Evolutionary conservation across 2,329 filamentous ascomycete genomes (phyloP).

Genomic region (Cadophora sp.): DNA sequence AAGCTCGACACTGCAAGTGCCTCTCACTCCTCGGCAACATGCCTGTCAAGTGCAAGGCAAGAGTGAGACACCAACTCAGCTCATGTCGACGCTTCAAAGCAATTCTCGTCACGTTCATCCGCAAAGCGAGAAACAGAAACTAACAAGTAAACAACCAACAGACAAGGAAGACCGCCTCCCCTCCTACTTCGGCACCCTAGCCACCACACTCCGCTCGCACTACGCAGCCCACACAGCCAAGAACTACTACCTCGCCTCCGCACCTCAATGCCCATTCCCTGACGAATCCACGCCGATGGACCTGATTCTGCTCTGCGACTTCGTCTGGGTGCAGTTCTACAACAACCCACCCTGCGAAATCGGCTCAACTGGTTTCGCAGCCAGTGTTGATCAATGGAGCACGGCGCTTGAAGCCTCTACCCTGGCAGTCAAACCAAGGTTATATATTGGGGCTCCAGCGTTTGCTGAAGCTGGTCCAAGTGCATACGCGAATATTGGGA

Average conservation of each 20-base stretch:
- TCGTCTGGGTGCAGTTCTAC: constrained; percentile 52
- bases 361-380: constrained; percentile 40
- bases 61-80: background rate
- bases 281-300: constrained; percentile 46
- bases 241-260: constrained; percentile 48
- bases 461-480: constrained; percentile 42
- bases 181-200: constrained; percentile 43
- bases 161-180: constrained; percentile 47
- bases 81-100: background rate
- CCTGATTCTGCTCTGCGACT: constrained; percentile 47
- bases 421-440: constrained; percentile 36
- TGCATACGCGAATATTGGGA: constrained; percentile 44
- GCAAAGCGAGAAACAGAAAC: background rate
- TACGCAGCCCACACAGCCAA: constrained; percentile 34
- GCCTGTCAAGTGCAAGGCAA: no score
- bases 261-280: constrained; percentile 50
- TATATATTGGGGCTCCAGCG: constrained; percentile 48
- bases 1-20: no score
- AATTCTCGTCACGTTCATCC: background rate
- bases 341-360: constrained; percentile 49
- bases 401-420: constrained; percentile 33
- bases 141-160: constrained; percentile 20
- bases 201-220: constrained; percentile 42
- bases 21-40: no score
- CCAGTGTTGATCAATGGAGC: constrained; percentile 46